Base-by-base conservation (phyloP, 1,139 yeast genomes). In the Taphrina communis region DNA sequence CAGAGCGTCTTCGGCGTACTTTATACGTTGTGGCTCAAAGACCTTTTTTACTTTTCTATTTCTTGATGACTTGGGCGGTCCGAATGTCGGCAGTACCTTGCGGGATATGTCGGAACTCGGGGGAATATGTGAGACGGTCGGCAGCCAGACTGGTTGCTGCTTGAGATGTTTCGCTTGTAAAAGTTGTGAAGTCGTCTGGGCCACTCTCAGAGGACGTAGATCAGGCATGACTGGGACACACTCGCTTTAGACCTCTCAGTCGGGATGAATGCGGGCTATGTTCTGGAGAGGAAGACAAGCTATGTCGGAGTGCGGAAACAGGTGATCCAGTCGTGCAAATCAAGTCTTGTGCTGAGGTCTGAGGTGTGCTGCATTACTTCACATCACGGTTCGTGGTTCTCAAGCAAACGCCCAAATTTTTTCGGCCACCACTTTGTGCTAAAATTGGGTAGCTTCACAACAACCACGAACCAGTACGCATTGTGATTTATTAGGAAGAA, bases 1-100 rank as follows among this genome's bases (percentile, higher is more conserved):
- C 74, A 94, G 80, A 74, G 87, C 85, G 78, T 94, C 99, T 78
- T 94, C 98, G 66, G 89, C 81, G 76, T 86, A 92, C 70, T 79
- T 80, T 75, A 94, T 82, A 73, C 86, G 85, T 61, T 88, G 88
- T 6, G 60, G 62, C 56, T 52, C 58, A 42, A 44, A 44, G 38
- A 57, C 60, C 41, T 59, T 66, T 35, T 68, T 36, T 21, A 21
- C 58, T 65, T 68, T 44, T 60, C 48, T 46, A 35, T 19, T 14
- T 56, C 44, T 46, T 58, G 70, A 12, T n/a, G 44, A 14, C n/a
- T 36, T 53, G 21, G 21, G 5, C 53, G 35, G 6, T 6, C 53
- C 53, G 38, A 56, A 41, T 35, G 57, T 44, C 5, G 68, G 67
- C n/a, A 62, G 36, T 7, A 44, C 41, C 58, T 53, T 74, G 56